phyloP scores from a whole-genome alignment of 306 rosid genomes.

The Citrullus colocynthis region DNA sequence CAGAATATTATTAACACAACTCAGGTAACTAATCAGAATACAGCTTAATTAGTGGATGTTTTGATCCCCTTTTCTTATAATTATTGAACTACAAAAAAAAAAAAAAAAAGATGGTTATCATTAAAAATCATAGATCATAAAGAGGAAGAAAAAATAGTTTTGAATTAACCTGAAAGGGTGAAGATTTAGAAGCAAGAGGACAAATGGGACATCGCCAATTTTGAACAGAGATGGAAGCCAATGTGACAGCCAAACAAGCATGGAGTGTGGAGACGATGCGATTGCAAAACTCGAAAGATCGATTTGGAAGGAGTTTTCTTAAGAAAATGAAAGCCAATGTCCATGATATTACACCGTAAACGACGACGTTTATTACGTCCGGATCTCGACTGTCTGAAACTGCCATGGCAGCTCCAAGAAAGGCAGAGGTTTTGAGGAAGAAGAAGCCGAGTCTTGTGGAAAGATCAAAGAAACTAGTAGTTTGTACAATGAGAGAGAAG shows the following conservation, averaged over 20 bases:
- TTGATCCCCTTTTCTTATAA: no score
- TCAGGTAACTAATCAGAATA: no score
- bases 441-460: not conserved
- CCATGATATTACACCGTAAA: constrained; percentile 63
- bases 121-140: no score
- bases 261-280: constrained; percentile 58
- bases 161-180: constrained; percentile 37
- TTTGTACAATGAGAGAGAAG: not conserved
- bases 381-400: not conserved
- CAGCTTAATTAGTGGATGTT: no score
- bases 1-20: no score
- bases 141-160: not conserved
- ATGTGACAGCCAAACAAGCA: constrained; percentile 50
- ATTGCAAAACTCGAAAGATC: constrained; percentile 53
- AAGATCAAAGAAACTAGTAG: not conserved
- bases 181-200: constrained; percentile 42
- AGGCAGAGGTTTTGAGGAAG: not conserved
- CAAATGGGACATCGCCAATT: constrained; percentile 72
- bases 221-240: constrained; percentile 50
- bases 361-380: constrained; percentile 16
- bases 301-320: constrained; percentile 30
- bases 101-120: no score
- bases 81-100: no score
- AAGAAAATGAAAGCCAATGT: constrained; percentile 31
- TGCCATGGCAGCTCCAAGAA: not conserved